These are phyloP conservation scores for Cymbomonas tetramitiformis DNA, from an alignment of 139 green algal species.

Conservation along the genomic window DNA sequence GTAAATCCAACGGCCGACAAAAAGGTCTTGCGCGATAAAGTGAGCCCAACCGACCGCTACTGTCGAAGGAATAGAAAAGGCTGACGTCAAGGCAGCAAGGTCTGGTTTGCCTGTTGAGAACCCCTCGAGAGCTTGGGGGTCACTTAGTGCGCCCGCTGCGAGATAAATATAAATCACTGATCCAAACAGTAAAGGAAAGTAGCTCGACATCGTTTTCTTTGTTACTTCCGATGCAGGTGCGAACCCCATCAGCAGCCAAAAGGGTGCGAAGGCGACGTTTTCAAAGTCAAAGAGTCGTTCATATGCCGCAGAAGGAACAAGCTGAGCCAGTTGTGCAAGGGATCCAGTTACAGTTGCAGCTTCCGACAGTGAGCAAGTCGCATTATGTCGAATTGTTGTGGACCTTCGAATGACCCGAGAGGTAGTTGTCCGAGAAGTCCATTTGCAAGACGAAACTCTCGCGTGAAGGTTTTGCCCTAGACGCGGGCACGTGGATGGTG, in stretches of 20 bases:
- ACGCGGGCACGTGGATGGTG: too few species aligned
- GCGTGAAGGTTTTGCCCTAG: too few species aligned
- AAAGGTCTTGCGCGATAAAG: constrained; percentile 17
- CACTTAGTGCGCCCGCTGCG: background rate
- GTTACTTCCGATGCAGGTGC: background rate
- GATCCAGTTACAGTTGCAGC: too few species aligned
- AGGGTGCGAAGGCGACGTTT: constrained; percentile 6
- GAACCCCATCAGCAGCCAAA: constrained; percentile 6
- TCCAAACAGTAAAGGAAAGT: background rate
- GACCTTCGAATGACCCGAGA: too few species aligned
- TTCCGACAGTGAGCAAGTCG: too few species aligned
- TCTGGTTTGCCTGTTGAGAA: background rate
- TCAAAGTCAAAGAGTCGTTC: constrained; percentile 8
- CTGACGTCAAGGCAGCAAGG: background rate
- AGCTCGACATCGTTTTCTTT: background rate
- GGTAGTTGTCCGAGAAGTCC: too few species aligned
- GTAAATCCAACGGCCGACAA: constrained; percentile 12
- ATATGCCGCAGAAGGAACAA: too few species aligned
- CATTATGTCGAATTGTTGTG: too few species aligned
- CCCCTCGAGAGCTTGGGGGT: background rate
- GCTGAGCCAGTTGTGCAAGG: too few species aligned
- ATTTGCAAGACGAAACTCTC: too few species aligned
- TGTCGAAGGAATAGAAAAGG: background rate
- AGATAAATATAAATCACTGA: constrained; percentile 3
- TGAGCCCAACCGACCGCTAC: constrained; percentile 13